Evolutionary conservation across 257 asterid genomes (phyloP), one percentile per base, ranked within the genome.

Genomic region (Plantago elongata): DNA sequence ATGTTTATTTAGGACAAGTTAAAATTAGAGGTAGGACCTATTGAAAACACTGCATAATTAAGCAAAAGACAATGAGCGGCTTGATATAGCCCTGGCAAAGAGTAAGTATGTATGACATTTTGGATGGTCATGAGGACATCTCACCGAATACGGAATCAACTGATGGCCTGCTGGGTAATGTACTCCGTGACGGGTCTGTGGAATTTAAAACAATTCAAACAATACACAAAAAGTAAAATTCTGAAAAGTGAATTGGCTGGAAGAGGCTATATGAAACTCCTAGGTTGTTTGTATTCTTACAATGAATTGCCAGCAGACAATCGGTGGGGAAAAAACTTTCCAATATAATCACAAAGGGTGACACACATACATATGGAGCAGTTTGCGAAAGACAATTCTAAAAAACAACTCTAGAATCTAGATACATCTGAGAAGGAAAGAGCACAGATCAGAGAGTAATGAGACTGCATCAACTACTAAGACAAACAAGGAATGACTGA

Each of bases 141-240:
- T 76, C 59, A 82, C 95, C 79, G 50, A 86, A 83, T 65, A 82
- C 65, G 46, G 90, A 73, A 71, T 82, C 81, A 48, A 82, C 72
- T 43, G 95, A 85, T 34, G 81, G 85, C 15, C 80, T 84, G 46
- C 74, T 72, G 50, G 93, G 93, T 42, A 90, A 82, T 55, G 83
- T 63, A 67, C 82, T 83, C 75, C 85, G 80, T 43, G 64, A 47
- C 62, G 67, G 77, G 73, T 82, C 96, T 84, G 80, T 74, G 76
- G 42, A 44, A 63, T 43, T 59, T 60, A 51, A 52, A 10, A 52
- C 44, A 42, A 57, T 17, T 62, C 16, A 42, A 48, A 42, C 17
- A 37, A 4, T 34, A 9, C 29, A 17, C 22, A 57, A 45, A 44
- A 52, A 9, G 57, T 34, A 54, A 17, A 45, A 30, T 22, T 45